These are phyloP conservation scores for Thymus quinquecostatus DNA, from an alignment of 257 asterid species.

Conservation along the genomic window DNA sequence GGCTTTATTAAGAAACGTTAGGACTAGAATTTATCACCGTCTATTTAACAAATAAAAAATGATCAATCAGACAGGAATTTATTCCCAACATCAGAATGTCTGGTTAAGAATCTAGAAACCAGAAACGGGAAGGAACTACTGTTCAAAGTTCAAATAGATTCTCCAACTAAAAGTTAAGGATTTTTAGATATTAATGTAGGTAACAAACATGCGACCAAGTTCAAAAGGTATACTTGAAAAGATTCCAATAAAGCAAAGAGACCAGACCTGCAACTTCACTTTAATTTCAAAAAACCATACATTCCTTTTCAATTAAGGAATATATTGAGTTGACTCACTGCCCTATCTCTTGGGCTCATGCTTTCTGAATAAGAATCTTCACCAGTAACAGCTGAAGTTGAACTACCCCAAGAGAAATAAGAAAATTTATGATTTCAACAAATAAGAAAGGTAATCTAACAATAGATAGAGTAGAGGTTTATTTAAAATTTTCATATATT, in stretches of 20 bases:
- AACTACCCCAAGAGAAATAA: conserved; percentile 47
- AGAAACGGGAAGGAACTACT: not conserved
- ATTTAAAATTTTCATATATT: conserved; percentile 34
- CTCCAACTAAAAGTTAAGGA: not conserved
- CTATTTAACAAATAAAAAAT: not conserved
- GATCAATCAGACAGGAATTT: not conserved
- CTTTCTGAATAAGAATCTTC: conserved; percentile 76
- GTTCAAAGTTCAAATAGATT: not conserved
- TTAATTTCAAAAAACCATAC: conserved; percentile 95
- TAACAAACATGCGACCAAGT: conserved; percentile 15
- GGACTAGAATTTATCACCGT: not conserved
- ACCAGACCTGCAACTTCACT: conserved; percentile 92
- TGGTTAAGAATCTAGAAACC: not conserved
- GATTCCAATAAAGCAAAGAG: conserved; percentile 23
- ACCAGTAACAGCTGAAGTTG: conserved; percentile 64
- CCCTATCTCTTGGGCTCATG: conserved; percentile 91
- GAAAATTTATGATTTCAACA: conserved; percentile 16
- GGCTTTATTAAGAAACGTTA: no score
- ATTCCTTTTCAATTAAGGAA: conserved; percentile 65
- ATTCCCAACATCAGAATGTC: not conserved
- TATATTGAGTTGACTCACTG: conserved; percentile 55
- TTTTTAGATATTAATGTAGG: not conserved
- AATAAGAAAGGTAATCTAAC: conserved; percentile 27
- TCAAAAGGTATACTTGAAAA: conserved; percentile 2
- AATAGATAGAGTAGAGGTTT: conserved; percentile 21